Base-by-base conservation (phyloP, 768 basidiomycete species). In the Xerocomellus dryophilus region DNA sequence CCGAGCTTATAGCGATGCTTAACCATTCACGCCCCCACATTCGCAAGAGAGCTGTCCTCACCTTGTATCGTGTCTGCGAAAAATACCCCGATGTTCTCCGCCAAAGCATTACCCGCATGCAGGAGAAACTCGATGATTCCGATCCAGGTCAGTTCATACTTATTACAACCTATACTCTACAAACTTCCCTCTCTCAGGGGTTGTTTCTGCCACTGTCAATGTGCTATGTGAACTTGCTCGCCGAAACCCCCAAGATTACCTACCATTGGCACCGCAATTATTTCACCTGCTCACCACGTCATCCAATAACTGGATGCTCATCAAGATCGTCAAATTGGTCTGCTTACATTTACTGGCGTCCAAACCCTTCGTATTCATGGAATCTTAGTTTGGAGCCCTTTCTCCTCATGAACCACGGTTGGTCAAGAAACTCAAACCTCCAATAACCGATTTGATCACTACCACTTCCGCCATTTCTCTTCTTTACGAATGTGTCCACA, bases 301-400 rank as follows among this genome's bases (percentile, higher is more conserved):
- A 11, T 88, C 90, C 10, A 98, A 99, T 70, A 99, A 99, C 63
- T 99, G 97, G 97, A 96, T 98, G 92, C 80, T 99, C 54, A 99
- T 99, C 71, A 99, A 99, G 73, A 88, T 98, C 50, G 86, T 98
- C 68, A 99, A 99, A 73, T 71, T 98, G 70, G 96, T 94, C 70
- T 63, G 80, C 65, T 53, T 14, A 27, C n/a, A 40, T 20, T 27
- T 21, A 14, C 44, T 54, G 27, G 35, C 4, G 18, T 41, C 29
- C n/a, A 4, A 9, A 4, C 17, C 18, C 11, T 10, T 34, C 43
- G 15, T 43, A 27, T 31, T 47, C 8, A 56, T 54, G 4, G 43
- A 49, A 55, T 10, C 36, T 7, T 64, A 98, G 96, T 98, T 99
- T 73, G 95, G 96, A 20, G 85, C 88, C 17, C 73, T 99, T 18